These are phyloP conservation scores for Ehretia macrophylla DNA, from an alignment of 257 asterid species.

Conservation along the genomic window DNA sequence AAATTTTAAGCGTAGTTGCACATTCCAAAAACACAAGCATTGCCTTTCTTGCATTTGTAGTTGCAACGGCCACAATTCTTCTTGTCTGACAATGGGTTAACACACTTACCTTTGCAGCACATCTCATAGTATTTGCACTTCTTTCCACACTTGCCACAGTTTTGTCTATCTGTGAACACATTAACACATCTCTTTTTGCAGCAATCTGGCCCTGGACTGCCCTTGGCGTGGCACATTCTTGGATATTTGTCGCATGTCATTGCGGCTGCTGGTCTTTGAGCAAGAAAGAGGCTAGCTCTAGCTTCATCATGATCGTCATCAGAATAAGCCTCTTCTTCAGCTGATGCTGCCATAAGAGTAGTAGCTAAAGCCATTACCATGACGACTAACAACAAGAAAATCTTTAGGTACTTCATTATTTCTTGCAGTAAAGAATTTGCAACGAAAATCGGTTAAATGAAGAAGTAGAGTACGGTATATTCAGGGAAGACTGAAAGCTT, in stretches of 20 bases:
- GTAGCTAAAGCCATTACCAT: slow-evolving; percentile 16
- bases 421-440: too few species aligned
- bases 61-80: slow-evolving; percentile 66
- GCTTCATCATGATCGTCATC: slow-evolving; percentile 16
- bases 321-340: slow-evolving; percentile 1
- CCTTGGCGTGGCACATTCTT: slow-evolving; percentile 34
- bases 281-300: slow-evolving; percentile 38
- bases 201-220: slow-evolving; percentile 60
- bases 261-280: slow-evolving; percentile 9
- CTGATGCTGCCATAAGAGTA: slow-evolving; percentile 18
- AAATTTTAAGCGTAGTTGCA: slow-evolving; percentile 53
- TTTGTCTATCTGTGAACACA: slow-evolving; percentile 29
- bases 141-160: slow-evolving; percentile 64
- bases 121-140: slow-evolving; percentile 48
- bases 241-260: slow-evolving; percentile 53
- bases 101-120: slow-evolving; percentile 66
- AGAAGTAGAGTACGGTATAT: not conserved
- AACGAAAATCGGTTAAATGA: not conserved
- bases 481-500: not conserved
- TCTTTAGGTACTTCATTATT: slow-evolving; percentile 29
- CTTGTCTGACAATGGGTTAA: slow-evolving; percentile 33
- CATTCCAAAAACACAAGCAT: slow-evolving; percentile 47
- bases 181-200: slow-evolving; percentile 62
- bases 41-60: slow-evolving; percentile 42
- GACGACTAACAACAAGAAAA: slow-evolving; percentile 25